Conservation (phyloP, 257 asterid species). For the Plantago ovata region DNA sequence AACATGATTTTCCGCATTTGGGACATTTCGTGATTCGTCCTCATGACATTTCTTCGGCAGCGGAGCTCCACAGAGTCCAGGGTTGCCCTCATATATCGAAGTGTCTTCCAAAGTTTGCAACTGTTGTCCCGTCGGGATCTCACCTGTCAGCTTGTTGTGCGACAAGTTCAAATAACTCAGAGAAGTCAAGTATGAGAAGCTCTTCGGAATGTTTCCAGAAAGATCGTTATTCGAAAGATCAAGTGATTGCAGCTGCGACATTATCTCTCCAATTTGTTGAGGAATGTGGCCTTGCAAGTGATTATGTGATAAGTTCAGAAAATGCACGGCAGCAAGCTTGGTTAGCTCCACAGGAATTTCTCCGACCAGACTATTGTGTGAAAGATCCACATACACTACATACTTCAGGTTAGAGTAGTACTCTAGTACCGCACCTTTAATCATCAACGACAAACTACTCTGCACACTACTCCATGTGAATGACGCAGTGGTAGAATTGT, state of each 20-base stretch:
- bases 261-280: not conserved
- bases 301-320: slow-evolving; percentile 17
- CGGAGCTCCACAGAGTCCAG: not conserved
- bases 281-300: slow-evolving; percentile 13
- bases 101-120: slow-evolving; percentile 2
- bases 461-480: not conserved
- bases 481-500: not conserved
- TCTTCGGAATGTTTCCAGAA: too few relatives aligned
- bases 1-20: not conserved
- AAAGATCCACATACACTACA: not conserved
- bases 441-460: not conserved
- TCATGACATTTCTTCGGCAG: not conserved
- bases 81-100: not conserved
- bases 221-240: not conserved
- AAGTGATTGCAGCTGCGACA: not conserved
- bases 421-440: not conserved
- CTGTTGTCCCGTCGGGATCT: not conserved
- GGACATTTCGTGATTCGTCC: not conserved
- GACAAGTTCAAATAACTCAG: not conserved
- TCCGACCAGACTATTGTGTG: slow-evolving; percentile 9
- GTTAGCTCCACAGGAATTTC: slow-evolving; percentile 12
- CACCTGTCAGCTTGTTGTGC: not conserved
- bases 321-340: not conserved
- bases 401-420: not conserved
- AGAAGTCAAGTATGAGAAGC: too few relatives aligned